phyloP scores from a whole-genome alignment of 805 yeast genomes.

The Dipodascus albidus region DNA sequence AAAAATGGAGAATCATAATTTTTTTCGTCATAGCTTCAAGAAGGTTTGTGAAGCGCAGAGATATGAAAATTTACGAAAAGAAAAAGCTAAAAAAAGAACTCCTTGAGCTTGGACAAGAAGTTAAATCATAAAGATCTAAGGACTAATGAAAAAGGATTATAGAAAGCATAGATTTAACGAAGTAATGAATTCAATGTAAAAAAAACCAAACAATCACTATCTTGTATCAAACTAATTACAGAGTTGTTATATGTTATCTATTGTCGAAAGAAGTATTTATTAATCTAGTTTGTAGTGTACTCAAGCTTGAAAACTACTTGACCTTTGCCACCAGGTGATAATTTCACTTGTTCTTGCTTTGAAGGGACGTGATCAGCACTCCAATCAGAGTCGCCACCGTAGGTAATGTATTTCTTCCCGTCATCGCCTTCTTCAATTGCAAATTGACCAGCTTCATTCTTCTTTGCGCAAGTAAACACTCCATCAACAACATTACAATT shows the following conservation, averaged over 20 bases:
- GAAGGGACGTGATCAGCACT: slow-evolving; percentile 37
- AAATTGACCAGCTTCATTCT: slow-evolving; percentile 42
- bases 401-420: slow-evolving; percentile 36
- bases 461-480: slow-evolving; percentile 25
- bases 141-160: too few species aligned
- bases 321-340: slow-evolving; percentile 35
- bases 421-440: slow-evolving; percentile 38
- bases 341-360: slow-evolving; percentile 35
- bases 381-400: slow-evolving; percentile 56
- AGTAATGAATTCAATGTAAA: too few species aligned
- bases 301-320: slow-evolving; percentile 29
- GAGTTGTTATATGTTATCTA: too few species aligned
- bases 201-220: too few species aligned
- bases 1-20: background rate
- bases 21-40: background rate
- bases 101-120: background rate
- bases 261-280: too few species aligned
- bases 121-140: too few species aligned
- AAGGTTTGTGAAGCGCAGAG: background rate
- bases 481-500: slow-evolving; percentile 40
- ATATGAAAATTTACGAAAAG: background rate
- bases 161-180: too few species aligned
- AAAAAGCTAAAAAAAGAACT: background rate
- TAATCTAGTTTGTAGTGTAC: slow-evolving; percentile 14
- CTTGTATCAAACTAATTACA: too few species aligned